Base-by-base conservation (phyloP, 1,139 yeast species). In the Nakaseomyces delphensis region DNA sequence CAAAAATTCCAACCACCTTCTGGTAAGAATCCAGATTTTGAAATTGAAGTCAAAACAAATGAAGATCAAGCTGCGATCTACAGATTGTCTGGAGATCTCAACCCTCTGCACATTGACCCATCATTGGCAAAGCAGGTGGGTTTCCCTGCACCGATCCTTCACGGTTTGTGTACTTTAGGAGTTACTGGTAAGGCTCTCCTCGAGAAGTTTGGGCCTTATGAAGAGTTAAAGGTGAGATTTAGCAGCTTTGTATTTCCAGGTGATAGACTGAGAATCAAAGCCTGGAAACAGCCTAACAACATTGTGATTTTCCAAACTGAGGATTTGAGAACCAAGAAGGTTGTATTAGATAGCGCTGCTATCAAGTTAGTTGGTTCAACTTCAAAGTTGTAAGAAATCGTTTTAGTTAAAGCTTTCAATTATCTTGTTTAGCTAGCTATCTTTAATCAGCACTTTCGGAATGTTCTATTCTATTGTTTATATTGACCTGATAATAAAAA, bases 241-340 rank as follows among this genome's bases (percentile, higher is more conserved):
- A 76, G 95, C 27, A 91, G 91, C 57, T 80, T 84, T 58, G 97
- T 91, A 36, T 87, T 77, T 77, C 97, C 97, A n/a, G 98, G 97
- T 56, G 97, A 91, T 67, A 82, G 86, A 25, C 73, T 91, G 63
- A 74, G 73, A 58, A 78, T 91, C 33, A 68, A 68, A 45, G 95
- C 95, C 35, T 91, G 98, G 98, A 84, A 80, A 65, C 71, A 78
- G 48, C 51, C 55, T n/a, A 76, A 76, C 41, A 79, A 75, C 55
- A 67, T 71, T 52, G 82, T 91, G 48, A 70, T 78, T 49, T 91
- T 89, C 79, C 94, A 83, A 66, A 78, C 94, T 25, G 77, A 77
- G 62, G 87, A 83, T 46, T 77, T 81, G 49, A 95, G 84, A 58
- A 81, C 95, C 65, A 74, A 78, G 55, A 71, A 79, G 36, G 71